A percentile compares a stretch with the other conserved stretches of the same genome.
Evolutionary conservation across 148 eudicot species (phyloP).

Genomic region (Simmondsia chinensis): DNA sequence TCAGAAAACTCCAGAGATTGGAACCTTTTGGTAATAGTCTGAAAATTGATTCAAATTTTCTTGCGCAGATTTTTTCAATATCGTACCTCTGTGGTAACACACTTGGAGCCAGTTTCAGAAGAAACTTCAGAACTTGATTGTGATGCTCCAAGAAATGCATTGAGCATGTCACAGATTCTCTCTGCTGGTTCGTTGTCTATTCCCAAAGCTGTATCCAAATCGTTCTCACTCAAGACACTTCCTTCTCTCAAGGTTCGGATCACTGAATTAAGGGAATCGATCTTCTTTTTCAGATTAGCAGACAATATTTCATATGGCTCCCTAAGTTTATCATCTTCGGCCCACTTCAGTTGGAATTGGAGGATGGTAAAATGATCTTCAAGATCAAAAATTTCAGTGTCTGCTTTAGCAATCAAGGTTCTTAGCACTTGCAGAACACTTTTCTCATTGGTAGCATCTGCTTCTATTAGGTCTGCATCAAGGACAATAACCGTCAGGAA

Average conservation of each 20-base stretch:
- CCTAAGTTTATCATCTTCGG: constrained; percentile 20
- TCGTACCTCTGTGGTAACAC: no score
- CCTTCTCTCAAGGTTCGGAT: constrained; percentile 24
- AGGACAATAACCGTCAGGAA: constrained; percentile 3
- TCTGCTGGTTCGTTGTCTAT: constrained; percentile 24
- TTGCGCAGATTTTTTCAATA: no score
- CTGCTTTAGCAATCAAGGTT: constrained; percentile 39
- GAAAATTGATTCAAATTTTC: no score
- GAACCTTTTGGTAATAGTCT: no score
- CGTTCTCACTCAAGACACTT: constrained; percentile 10
- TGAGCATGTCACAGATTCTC: constrained; percentile 34
- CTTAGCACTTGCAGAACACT: constrained; percentile 41
- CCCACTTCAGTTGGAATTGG: constrained; percentile 45
- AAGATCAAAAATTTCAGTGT: constrained; percentile 50
- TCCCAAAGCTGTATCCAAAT: constrained; percentile 6
- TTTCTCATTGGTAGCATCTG: constrained; percentile 38
- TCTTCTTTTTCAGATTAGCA: constrained; percentile 32
- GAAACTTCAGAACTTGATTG: no score
- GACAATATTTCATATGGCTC: constrained; percentile 33
- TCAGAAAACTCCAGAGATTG: no score
- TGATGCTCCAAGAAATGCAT: no score
- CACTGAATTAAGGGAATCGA: constrained; percentile 22
- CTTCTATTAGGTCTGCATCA: constrained; percentile 46
- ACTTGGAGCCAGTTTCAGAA: no score
- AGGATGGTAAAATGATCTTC: constrained; percentile 58